phyloP scores from a whole-genome alignment of 2,329 filamentous ascomycete genomes.

The Coniochaeta pulveracea region DNA sequence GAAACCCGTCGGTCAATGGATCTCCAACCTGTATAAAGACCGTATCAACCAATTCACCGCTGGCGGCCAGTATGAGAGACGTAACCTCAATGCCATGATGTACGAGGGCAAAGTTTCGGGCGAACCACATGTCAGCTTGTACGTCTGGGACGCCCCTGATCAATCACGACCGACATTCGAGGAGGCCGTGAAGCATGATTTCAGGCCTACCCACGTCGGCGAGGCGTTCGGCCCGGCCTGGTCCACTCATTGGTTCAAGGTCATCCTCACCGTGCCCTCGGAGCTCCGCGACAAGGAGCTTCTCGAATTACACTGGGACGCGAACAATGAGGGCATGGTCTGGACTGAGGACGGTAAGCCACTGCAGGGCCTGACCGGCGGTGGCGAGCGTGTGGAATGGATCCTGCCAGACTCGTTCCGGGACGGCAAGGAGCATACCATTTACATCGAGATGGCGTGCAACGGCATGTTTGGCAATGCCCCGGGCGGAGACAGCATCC shows the following conservation, averaged over 20 bases:
- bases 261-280: constrained; percentile 65
- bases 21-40: constrained; percentile 74
- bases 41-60: constrained; percentile 74
- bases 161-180: constrained; percentile 75
- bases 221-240: constrained; percentile 84
- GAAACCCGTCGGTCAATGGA: constrained; percentile 61
- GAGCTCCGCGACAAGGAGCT: constrained; percentile 64
- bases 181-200: constrained; percentile 66
- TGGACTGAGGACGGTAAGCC: constrained; percentile 87
- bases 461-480: constrained; percentile 98
- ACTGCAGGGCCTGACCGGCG: constrained; percentile 83
- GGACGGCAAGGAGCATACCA: constrained; percentile 74
- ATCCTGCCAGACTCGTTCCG: constrained; percentile 71
- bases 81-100: constrained; percentile 68
- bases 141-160: constrained; percentile 69
- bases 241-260: constrained; percentile 96
- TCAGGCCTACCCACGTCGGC: constrained; percentile 63
- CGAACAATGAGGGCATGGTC: constrained; percentile 85
- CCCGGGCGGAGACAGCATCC: constrained; percentile 71
- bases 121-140: constrained; percentile 69
- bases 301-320: constrained; percentile 95
- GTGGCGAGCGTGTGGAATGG: constrained; percentile 84
- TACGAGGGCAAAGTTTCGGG: constrained; percentile 57
- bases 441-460: constrained; percentile 98
- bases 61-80: constrained; percentile 63